Evolutionary conservation across 768 basidiomycete genomes (phyloP).

Genomic region (Chalciporus pseudorubinellus): DNA sequence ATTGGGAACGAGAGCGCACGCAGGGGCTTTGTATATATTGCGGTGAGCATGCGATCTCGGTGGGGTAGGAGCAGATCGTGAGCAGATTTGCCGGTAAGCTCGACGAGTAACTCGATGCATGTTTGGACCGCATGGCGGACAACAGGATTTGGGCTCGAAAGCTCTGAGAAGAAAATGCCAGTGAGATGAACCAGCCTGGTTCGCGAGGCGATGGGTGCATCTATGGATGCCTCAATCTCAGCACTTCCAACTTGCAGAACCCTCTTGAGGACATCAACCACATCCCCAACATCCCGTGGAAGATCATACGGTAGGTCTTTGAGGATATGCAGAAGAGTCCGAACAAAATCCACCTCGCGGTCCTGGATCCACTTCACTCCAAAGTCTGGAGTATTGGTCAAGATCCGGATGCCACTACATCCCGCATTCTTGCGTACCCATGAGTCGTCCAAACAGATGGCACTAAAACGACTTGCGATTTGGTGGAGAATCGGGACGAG

Average conservation of each 20-base stretch:
- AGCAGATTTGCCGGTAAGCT: constrained; percentile 66
- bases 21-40: constrained; percentile 95
- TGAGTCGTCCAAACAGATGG: constrained; percentile 86
- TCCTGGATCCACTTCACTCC: constrained; percentile 80
- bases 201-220: constrained; percentile 41
- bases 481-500: constrained; percentile 72
- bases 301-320: constrained; percentile 93
- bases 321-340: constrained; percentile 85
- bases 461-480: constrained; percentile 77
- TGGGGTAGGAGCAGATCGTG: constrained; percentile 81
- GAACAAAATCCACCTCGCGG: constrained; percentile 85
- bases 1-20: constrained; percentile 91
- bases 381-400: constrained; percentile 68
- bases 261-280: constrained; percentile 69
- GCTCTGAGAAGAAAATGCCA: constrained; percentile 84
- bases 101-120: constrained; percentile 75
- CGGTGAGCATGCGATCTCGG: constrained; percentile 82
- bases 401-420: constrained; percentile 78
- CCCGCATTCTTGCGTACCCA: constrained; percentile 92
- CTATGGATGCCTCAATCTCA: constrained; percentile 44
- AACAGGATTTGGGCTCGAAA: constrained; percentile 80
- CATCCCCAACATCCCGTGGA: constrained; percentile 75
- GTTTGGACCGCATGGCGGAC: constrained; percentile 83
- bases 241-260: constrained; percentile 62
- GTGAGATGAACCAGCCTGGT: constrained; percentile 66